Evolutionary conservation across 257 asterid genomes (phyloP).

Genomic region (Anisodus acutangulus): DNA sequence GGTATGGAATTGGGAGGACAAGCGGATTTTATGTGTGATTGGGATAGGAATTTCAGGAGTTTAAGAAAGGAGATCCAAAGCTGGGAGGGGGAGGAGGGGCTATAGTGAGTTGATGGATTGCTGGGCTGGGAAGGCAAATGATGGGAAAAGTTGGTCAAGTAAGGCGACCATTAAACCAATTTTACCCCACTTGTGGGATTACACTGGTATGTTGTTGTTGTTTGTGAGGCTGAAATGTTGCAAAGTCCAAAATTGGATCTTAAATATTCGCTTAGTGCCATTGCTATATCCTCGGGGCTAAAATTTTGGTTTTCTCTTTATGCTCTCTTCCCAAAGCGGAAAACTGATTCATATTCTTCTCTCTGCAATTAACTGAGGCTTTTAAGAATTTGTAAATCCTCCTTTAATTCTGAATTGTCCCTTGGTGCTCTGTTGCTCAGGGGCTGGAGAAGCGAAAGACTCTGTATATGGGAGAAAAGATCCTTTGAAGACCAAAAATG

Average conservation of each 20-base stretch:
- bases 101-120: slow-evolving; percentile 12
- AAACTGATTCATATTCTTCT: not conserved
- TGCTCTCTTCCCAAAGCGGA: not conserved
- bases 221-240: not conserved
- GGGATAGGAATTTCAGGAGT: slow-evolving; percentile 15
- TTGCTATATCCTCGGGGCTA: not conserved
- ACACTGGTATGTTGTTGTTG: no score
- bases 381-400: slow-evolving; percentile 11
- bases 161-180: not conserved
- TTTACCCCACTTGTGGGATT: not conserved
- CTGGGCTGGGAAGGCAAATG: slow-evolving; percentile 4
- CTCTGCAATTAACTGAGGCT: not conserved
- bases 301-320: not conserved
- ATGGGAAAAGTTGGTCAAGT: slow-evolving; percentile 4
- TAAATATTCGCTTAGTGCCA: not conserved
- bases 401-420: slow-evolving; percentile 1
- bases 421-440: slow-evolving; percentile 27
- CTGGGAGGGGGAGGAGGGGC: not conserved
- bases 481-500: slow-evolving; percentile 39
- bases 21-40: not conserved
- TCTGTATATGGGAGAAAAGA: slow-evolving; percentile 44
- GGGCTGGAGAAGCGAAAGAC: slow-evolving; percentile 37
- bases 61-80: slow-evolving; percentile 10
- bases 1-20: not conserved
- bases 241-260: slow-evolving; percentile 4